Base-by-base conservation (phyloP, 805 yeast species). In the Candida alai region DNA sequence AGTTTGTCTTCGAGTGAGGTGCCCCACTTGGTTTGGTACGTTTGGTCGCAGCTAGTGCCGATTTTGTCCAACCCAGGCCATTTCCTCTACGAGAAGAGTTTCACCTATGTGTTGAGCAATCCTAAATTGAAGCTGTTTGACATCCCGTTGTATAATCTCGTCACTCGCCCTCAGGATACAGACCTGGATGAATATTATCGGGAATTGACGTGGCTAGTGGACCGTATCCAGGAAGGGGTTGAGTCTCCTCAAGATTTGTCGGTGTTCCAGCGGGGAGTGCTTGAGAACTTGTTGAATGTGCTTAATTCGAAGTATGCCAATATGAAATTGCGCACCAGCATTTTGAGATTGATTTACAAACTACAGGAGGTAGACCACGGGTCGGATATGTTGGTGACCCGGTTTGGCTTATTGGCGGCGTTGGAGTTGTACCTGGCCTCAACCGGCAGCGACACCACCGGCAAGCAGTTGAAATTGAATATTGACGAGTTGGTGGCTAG, bases 51-150 rank as follows among this genome's bases (percentile, higher is more conserved):
- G 33, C 52, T 87, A 24, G 59, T 77, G 4, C 73, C 76, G 3
- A 63, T 85, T 2, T 52, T 85, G 38, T 54, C 68, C 5, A 76
- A 80, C 41, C 96, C 97, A 0, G 76, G 79, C 0, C 90, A 85
- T 42, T 71, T 69, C 45, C 54, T 90, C 14, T 84, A 81, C 54
- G 96, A 88, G 42, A 76, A 76, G 44, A 75, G 77, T 0, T 76
- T 69, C 46, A 72, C 80, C 39, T 86, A 78, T 70, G 66, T 88
- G 8, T 60, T 86, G 23, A 60, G 74, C 4, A 73, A 75, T 24
- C 80, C 85, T 3, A 53, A 51, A 11, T 49, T 72, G 30, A 59
- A 59, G 40, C 34, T 49, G 5, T 50, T 45, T 34, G 76, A 70
- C 17, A 47, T 76, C 27, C 81, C 82, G 3, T 46, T 75, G 27